Conservation (phyloP, 176 grass and related monocot species). For the Cenchrus purpureus region DNA sequence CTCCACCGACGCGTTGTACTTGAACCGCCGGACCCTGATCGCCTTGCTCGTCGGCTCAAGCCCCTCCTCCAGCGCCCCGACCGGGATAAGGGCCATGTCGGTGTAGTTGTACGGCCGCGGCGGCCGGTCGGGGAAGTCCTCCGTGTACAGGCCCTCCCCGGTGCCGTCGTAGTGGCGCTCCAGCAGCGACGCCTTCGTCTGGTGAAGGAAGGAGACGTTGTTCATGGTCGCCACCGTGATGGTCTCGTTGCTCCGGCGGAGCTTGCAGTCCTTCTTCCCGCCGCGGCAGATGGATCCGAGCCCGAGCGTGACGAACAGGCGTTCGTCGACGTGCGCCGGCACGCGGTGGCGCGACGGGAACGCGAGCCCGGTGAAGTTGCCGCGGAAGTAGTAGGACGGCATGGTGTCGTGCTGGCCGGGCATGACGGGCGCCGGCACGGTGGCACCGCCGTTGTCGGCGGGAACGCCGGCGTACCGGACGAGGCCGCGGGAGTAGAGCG, state of each 20-base stretch:
- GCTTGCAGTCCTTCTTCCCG: not conserved
- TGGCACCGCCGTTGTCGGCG: not conserved
- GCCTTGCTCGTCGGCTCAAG: slow-evolving; percentile 18
- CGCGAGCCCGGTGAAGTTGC: slow-evolving; percentile 4
- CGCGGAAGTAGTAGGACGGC: slow-evolving; percentile 23
- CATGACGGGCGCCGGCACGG: not conserved
- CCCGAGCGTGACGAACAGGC: slow-evolving; percentile 9
- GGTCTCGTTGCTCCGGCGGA: not conserved
- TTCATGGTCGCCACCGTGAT: slow-evolving; percentile 23
- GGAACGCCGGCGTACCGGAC: not conserved
- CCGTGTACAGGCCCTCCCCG: not conserved
- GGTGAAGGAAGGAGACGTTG: slow-evolving; percentile 22
- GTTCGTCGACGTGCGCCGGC: slow-evolving; percentile 10
- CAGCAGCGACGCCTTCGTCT: not conserved
- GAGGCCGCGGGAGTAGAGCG: not conserved
- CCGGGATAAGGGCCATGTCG: not conserved
- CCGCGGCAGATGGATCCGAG: not conserved
- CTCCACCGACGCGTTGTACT: slow-evolving; percentile 41
- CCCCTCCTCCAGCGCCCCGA: not conserved
- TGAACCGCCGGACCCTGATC: slow-evolving; percentile 20
- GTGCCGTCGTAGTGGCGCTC: not conserved
- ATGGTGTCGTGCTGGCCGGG: slow-evolving; percentile 17
- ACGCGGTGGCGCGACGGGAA: slow-evolving; percentile 1
- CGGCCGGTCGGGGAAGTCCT: not conserved
- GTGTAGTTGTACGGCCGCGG: slow-evolving; percentile 1